Base-by-base conservation (phyloP, 371 early-diverging fungal species). In the Chytridium lagenaria region DNA sequence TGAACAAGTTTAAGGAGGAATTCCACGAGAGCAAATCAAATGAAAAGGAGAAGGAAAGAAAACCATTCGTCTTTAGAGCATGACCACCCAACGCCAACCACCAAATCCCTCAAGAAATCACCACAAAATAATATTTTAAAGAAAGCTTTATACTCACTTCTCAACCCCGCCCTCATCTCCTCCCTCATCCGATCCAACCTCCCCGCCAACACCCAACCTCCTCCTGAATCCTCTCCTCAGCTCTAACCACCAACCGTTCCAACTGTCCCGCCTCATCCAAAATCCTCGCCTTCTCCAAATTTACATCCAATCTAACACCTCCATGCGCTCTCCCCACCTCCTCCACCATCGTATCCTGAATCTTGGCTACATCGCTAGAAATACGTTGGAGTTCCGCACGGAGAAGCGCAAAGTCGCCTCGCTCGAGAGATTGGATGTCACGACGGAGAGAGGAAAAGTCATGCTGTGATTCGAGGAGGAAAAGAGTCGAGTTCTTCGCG, bases 211-310 rank as follows among this genome's bases (percentile, higher is more conserved):
- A 34, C 50, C 73, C 75, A 30, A 78, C 76, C 68, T 81, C 77
- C 37, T 59, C 22, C 68, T 80, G 81, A 73, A 83, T 81, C 66
- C 75, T 68, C 66, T 52, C 72, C 49, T 79, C 84, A 0, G 80
- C 80, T 37, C 66, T 68, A 16, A 16, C 30, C 26, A 81, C 77
- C 67, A 78, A 30, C n/a, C 71, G 57, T 31, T 68, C 69, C 50
- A 83, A 61, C 44, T 66, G 61, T 19, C 50, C 65, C 2, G 79
- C 87, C 82, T 95, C 96, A 71, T 94, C 93, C n/a, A 92, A 84
- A 37, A 94, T 91, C 26, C 96, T 76, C 16, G 94, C 94, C 81
- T 96, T 97, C 70, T 97, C 97, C 72, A 97, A 80, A 75, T 94
- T 94, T 72, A 95, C 79, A 73, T 97, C 97, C 66, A 97, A 81